Evolutionary conservation across 768 basidiomycete genomes (phyloP).

Genomic region (Clitopilus hobsonii): DNA sequence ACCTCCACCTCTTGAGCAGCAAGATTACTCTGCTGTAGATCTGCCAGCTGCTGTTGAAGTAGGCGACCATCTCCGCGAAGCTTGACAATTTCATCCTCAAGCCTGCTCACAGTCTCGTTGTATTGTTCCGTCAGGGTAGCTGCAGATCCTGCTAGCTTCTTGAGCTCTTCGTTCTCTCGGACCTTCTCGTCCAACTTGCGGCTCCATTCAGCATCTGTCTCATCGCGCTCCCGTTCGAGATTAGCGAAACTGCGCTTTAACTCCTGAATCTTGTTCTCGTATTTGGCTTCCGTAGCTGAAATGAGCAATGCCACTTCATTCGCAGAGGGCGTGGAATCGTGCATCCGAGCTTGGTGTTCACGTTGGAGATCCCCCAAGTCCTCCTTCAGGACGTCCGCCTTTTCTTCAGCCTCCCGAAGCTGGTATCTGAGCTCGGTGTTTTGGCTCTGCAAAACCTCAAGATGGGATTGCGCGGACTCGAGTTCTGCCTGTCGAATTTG

Average conservation of each 20-base stretch:
- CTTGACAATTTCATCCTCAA: slow-evolving; percentile 52
- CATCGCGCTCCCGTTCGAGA: slow-evolving; percentile 80
- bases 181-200: slow-evolving; percentile 75
- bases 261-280: slow-evolving; percentile 73
- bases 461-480: slow-evolving; percentile 75
- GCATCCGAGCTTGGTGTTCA: slow-evolving; percentile 45
- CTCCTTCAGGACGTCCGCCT: slow-evolving; percentile 63
- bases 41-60: slow-evolving; percentile 49
- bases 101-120: slow-evolving; percentile 41
- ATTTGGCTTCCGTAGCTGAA: slow-evolving; percentile 68
- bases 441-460: slow-evolving; percentile 72
- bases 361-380: slow-evolving; percentile 62
- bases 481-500: slow-evolving; percentile 87
- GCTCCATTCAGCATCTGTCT: slow-evolving; percentile 88
- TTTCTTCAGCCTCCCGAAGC: slow-evolving; percentile 75
- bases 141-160: slow-evolving; percentile 49
- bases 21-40: slow-evolving; percentile 46
- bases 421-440: slow-evolving; percentile 86
- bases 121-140: slow-evolving; percentile 58
- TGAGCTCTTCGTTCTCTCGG: slow-evolving; percentile 72
- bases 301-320: slow-evolving; percentile 73
- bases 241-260: slow-evolving; percentile 56
- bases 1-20: slow-evolving; percentile 63
- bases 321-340: slow-evolving; percentile 42
- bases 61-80: slow-evolving; percentile 43